These are phyloP conservation scores for Herpetospermum pedunculosum DNA, from an alignment of 306 rosid species.

Conservation along the genomic window DNA sequence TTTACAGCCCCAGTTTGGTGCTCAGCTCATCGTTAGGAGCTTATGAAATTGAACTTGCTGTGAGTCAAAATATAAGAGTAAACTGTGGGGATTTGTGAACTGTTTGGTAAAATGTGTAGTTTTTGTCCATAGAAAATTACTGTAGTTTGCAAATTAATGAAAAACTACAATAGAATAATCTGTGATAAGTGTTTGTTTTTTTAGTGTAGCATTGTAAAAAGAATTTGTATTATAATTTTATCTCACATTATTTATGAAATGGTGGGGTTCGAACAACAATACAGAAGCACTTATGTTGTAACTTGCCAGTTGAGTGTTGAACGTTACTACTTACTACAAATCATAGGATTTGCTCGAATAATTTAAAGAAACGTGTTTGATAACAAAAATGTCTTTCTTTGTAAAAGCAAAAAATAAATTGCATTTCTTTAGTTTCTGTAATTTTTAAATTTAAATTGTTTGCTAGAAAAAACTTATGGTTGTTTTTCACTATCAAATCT, in stretches of 20 bases:
- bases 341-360: neutral
- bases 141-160: too few relatives aligned
- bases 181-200: neutral
- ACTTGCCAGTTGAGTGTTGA: neutral
- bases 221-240: neutral
- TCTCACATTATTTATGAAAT: too few relatives aligned
- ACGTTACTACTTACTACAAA: neutral
- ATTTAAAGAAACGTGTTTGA: too few relatives aligned
- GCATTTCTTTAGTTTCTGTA: too few relatives aligned
- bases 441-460: too few relatives aligned
- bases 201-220: neutral
- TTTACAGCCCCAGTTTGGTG: conserved; percentile 42
- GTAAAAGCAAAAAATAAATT: too few relatives aligned
- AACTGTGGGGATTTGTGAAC: too few relatives aligned
- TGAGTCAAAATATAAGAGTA: neutral
- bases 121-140: too few relatives aligned
- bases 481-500: too few relatives aligned
- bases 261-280: neutral
- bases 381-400: too few relatives aligned
- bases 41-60: conserved; percentile 7
- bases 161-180: too few relatives aligned
- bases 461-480: too few relatives aligned
- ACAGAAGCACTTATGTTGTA: neutral
- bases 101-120: neutral
- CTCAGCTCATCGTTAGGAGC: conserved; percentile 29